Evolutionary conservation across 169 alveolate species (phyloP), one percentile per base, ranked within the genome.

Genomic region (Cyclospora cayetanensis): DNA sequence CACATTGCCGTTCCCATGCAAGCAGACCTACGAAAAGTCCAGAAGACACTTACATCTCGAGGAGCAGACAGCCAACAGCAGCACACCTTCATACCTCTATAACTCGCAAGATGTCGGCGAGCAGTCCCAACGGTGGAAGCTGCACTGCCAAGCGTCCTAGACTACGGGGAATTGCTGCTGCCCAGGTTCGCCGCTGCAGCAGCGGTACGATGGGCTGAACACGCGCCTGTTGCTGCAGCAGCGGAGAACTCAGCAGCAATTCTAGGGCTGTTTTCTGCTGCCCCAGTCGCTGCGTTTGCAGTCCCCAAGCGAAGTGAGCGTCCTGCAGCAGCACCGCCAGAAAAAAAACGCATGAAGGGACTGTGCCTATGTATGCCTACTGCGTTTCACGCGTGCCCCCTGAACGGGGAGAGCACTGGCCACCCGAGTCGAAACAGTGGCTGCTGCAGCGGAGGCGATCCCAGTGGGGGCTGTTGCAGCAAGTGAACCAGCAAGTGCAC

Each of bases 191-290:
- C 72, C 50, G 88, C 72, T 77, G 88, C 88, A 77, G 88, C 72
- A 27, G 88, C 46, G 88, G 88, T 46, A 77, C 72, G 72, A 77
- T 70, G 20, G 46, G 88, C 88, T 77, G 88, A 42, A 77, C 31
- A 25, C 68, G 88, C 27, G 88, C 88, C 46, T 77, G 88, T 70
- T 77, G 72, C 72, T 77, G 88, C 88, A 77, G 88, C 88, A 77
- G 34, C 7, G 88, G 88, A 50, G 70, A 43, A 4, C 43, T 4
- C 88, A 77, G 88, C 88, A 77, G 72, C 88, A 77, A 46, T 31
- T 77, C 88, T 1, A 77, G 46, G 1, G 72, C 68, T 50, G 88
- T 77, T 4, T 77, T 66, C 88, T 77, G 88, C 46, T 50, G 27
- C 70, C 70, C 42, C 35, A 77, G 53, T 4, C 88, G 88, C 88